phyloP scores from a whole-genome alignment of 2,329 filamentous ascomycete genomes.

The Colletotrichum brevisporum region DNA sequence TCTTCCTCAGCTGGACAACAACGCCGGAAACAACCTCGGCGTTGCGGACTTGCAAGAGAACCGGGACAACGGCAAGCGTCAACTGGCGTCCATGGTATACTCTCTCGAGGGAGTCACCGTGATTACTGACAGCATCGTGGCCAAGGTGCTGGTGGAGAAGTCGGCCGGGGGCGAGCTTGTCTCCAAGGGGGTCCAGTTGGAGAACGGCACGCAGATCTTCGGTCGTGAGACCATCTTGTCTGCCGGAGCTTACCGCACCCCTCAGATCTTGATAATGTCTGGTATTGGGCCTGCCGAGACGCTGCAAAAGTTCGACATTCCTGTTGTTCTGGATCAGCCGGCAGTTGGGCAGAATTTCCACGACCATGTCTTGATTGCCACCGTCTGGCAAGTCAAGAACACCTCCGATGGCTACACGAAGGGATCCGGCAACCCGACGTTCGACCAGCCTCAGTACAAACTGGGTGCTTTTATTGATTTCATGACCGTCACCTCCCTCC shows the following conservation, averaged over 20 bases:
- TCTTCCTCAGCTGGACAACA: slow-evolving; percentile 46
- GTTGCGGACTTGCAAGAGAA: slow-evolving; percentile 50
- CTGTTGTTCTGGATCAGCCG: neutral
- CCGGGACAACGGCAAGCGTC: slow-evolving; percentile 43
- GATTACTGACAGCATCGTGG: slow-evolving; percentile 42
- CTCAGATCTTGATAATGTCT: slow-evolving; percentile 28
- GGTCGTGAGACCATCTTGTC: slow-evolving; percentile 46
- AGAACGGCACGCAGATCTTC: slow-evolving; percentile 46
- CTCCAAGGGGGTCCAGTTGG: slow-evolving; percentile 47
- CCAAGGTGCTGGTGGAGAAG: slow-evolving; percentile 39
- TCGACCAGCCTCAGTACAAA: slow-evolving; percentile 51
- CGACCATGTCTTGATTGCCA: slow-evolving; percentile 44
- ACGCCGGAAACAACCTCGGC: slow-evolving; percentile 48
- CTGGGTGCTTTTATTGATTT: slow-evolving; percentile 55
- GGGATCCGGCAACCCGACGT: slow-evolving; percentile 52
- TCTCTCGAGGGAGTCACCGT: slow-evolving; percentile 46
- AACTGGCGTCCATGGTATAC: slow-evolving; percentile 44
- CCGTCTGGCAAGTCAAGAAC: slow-evolving; percentile 51
- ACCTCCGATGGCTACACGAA: slow-evolving; percentile 50
- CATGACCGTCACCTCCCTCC: slow-evolving; percentile 49
- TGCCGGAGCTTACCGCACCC: slow-evolving; percentile 12
- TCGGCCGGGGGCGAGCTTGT: neutral
- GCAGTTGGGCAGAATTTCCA: slow-evolving; percentile 11
- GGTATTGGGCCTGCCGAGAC: slow-evolving; percentile 11
- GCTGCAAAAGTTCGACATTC: neutral